phyloP scores from a whole-genome alignment of 371 early-diverging fungal genomes.

The Coemansia sp. region DNA sequence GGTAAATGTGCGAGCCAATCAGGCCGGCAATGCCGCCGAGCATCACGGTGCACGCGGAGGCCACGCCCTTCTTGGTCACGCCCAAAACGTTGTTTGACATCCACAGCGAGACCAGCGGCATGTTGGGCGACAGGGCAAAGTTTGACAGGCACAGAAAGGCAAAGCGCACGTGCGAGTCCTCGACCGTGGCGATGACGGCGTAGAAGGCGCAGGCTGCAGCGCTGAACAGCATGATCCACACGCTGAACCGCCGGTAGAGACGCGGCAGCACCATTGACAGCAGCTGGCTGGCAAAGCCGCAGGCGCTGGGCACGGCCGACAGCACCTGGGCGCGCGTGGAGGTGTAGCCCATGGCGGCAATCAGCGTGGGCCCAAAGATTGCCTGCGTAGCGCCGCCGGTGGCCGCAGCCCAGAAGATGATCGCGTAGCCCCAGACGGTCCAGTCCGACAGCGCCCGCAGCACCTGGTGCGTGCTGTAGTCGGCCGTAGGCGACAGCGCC shows the following conservation, averaged over 20 bases:
- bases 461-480: slow-evolving; percentile 30
- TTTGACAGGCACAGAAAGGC: slow-evolving; percentile 47
- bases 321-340: slow-evolving; percentile 52
- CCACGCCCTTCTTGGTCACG: slow-evolving; percentile 47
- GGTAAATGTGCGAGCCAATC: slow-evolving; percentile 52
- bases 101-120: slow-evolving; percentile 50
- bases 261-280: slow-evolving; percentile 45
- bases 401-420: slow-evolving; percentile 49
- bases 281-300: slow-evolving; percentile 49
- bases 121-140: slow-evolving; percentile 50
- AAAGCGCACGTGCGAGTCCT: slow-evolving; percentile 30
- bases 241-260: slow-evolving; percentile 26
- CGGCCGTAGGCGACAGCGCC: slow-evolving; percentile 15
- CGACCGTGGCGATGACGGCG: slow-evolving; percentile 33
- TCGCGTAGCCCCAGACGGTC: slow-evolving; percentile 50
- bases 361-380: slow-evolving; percentile 54
- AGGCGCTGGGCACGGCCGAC: slow-evolving; percentile 50
- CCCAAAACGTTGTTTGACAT: slow-evolving; percentile 49
- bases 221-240: slow-evolving; percentile 43
- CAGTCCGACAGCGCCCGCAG: slow-evolving; percentile 35
- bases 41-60: slow-evolving; percentile 49
- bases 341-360: slow-evolving; percentile 53
- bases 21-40: slow-evolving; percentile 51
- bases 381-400: slow-evolving; percentile 51
- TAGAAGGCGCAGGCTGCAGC: slow-evolving; percentile 40